Evolutionary conservation across 2,329 filamentous ascomycete genomes (phyloP).

Genomic region (Blumeriella jaapii): DNA sequence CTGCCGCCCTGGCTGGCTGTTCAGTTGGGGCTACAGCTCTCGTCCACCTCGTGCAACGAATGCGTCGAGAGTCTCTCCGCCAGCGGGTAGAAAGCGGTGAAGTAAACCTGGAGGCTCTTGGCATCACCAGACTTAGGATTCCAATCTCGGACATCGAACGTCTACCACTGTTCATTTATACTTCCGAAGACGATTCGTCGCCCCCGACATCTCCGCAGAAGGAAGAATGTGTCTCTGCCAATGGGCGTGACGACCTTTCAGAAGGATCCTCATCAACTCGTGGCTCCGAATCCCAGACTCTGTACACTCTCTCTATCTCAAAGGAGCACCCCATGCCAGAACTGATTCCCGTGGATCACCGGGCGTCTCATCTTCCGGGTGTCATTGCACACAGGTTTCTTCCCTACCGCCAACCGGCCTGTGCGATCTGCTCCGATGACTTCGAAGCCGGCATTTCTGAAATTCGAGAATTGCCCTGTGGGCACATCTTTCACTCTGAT

Average conservation of each 20-base stretch:
- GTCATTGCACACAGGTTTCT: conserved; percentile 21
- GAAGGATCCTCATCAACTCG: conserved; percentile 1
- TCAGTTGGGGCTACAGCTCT: conserved; percentile 53
- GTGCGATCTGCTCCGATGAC: conserved; percentile 81
- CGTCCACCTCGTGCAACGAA: conserved; percentile 70
- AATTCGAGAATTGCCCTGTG: conserved; percentile 78
- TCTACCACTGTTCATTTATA: conserved; percentile 72
- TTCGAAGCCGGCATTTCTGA: conserved; percentile 58
- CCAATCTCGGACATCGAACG: conserved; percentile 58
- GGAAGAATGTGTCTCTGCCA: background rate
- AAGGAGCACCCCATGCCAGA: conserved; percentile 2
- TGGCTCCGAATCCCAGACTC: background rate
- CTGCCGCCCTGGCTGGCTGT: conserved; percentile 59
- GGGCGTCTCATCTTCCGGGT: conserved; percentile 7
- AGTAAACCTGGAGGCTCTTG: conserved; percentile 75
- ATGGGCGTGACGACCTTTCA: conserved; percentile 3
- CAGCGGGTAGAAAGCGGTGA: conserved; percentile 66
- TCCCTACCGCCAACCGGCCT: conserved; percentile 64
- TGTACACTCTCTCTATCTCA: conserved; percentile 1
- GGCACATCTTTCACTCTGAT: conserved; percentile 85
- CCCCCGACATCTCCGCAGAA: conserved; percentile 28
- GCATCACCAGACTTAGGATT: conserved; percentile 72
- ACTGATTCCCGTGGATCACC: conserved; percentile 11
- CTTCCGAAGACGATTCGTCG: conserved; percentile 38
- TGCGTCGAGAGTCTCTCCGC: conserved; percentile 55